A percentile compares a stretch with the other conserved stretches of the same genome.
These are phyloP conservation scores for Fusarium nisikadoi DNA, from an alignment of 2,329 filamentous ascomycete species.

Conservation along the genomic window DNA sequence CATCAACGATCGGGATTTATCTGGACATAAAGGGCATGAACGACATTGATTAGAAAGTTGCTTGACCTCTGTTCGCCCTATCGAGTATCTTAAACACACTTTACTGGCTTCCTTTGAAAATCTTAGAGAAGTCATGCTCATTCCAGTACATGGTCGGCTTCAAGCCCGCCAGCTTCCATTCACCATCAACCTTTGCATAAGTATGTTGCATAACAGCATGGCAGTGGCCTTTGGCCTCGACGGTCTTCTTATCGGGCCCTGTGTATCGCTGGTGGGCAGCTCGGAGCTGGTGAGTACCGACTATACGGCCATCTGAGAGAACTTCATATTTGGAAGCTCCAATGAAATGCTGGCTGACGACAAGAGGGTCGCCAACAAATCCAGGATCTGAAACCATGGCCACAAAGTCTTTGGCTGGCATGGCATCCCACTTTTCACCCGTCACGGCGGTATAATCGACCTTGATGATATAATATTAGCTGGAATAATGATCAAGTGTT, in stretches of 20 bases:
- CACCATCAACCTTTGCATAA: not conserved
- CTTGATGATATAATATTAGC: not conserved
- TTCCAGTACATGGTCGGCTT: slow-evolving; percentile 5
- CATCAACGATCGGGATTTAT: not conserved
- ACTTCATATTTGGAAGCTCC: not conserved
- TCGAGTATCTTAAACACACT: rapidly evolving
- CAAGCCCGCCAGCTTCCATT: slow-evolving; percentile 11
- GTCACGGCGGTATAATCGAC: slow-evolving; percentile 1
- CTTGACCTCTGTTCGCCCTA: not conserved
- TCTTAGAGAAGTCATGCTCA: not conserved
- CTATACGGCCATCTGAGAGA: not conserved
- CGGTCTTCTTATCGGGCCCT: not conserved
- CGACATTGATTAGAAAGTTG: not conserved
- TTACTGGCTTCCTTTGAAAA: not conserved
- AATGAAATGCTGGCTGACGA: slow-evolving; percentile 7
- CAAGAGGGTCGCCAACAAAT: slow-evolving; percentile 3
- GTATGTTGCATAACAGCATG: slow-evolving; percentile 12
- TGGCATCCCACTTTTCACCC: not conserved
- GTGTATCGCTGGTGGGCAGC: slow-evolving; percentile 16
- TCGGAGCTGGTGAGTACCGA: not conserved
- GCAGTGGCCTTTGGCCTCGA: slow-evolving; percentile 2
- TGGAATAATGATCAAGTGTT: rapidly evolving
- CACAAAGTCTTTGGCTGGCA: slow-evolving; percentile 3
- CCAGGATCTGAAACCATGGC: not conserved
- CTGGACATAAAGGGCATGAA: not conserved